Percentiles rank a stretch among this genome's conserved stretches.
phyloP scores from a whole-genome alignment of 345 rosid genomes.

The Euphorbia pulcherrima region DNA sequence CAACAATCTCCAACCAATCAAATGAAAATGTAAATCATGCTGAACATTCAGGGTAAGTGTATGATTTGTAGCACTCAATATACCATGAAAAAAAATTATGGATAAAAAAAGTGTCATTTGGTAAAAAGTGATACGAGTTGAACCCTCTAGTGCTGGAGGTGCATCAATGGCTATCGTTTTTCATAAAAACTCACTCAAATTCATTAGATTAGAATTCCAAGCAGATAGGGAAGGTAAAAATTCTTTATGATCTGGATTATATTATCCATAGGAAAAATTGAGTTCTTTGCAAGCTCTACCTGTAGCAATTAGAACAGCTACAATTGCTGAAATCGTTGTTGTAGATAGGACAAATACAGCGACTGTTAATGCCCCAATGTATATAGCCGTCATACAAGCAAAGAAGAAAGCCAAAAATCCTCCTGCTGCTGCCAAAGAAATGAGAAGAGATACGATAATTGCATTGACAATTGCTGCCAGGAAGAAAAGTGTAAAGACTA shows the following conservation, averaged over 20 bases:
- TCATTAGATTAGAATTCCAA: not conserved
- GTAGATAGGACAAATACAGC: constrained; percentile 68
- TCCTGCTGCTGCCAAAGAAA: constrained; percentile 83
- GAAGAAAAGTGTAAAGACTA: constrained; percentile 70
- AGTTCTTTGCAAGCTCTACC: constrained; percentile 35
- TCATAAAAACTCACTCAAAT: not conserved
- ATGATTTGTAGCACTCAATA: not conserved
- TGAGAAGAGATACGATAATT: constrained; percentile 58
- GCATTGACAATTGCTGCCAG: constrained; percentile 75
- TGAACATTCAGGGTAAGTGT: not conserved
- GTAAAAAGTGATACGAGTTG: not conserved
- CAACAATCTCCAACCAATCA: not conserved
- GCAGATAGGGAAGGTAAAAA: too few species aligned
- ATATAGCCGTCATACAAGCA: constrained; percentile 56
- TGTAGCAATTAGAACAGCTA: constrained; percentile 54
- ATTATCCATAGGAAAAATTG: not conserved
- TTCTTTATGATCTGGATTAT: not conserved
- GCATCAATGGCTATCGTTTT: not conserved
- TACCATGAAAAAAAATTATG: not conserved
- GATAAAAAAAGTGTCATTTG: not conserved
- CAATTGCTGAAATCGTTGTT: constrained; percentile 54
- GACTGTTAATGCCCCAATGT: constrained; percentile 68
- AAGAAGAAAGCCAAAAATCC: constrained; percentile 83
- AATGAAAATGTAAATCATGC: not conserved
- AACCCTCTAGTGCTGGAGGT: not conserved